Evolutionary conservation across 768 basidiomycete genomes (phyloP).

Genomic region (Mycena alexandri): DNA sequence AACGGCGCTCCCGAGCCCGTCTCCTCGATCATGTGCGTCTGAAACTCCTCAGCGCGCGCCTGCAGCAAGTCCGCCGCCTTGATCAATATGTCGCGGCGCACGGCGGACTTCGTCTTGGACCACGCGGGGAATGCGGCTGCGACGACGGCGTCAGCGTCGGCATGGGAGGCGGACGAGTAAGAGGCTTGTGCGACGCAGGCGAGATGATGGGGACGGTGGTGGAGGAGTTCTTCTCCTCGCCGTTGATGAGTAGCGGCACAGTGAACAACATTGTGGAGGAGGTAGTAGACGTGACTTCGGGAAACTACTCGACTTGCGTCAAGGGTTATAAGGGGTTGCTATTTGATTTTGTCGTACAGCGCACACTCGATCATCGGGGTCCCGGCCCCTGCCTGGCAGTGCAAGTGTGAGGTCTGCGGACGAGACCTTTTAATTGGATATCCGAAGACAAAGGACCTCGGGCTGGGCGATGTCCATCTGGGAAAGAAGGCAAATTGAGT

Average conservation of each 20-base stretch:
- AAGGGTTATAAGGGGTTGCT: too few species aligned
- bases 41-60: slow-evolving; percentile 15
- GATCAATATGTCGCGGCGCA: slow-evolving; percentile 32
- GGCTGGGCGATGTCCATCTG: too few species aligned
- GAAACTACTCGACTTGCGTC: too few species aligned
- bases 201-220: slow-evolving; percentile 34
- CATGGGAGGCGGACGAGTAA: slow-evolving; percentile 28
- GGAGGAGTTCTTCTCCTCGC: slow-evolving; percentile 16
- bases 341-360: too few species aligned
- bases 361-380: too few species aligned
- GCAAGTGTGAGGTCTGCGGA: too few species aligned
- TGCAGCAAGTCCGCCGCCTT: slow-evolving; percentile 37
- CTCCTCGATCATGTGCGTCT: slow-evolving; percentile 26
- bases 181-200: slow-evolving; percentile 21
- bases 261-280: slow-evolving; percentile 23
- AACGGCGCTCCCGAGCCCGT: slow-evolving; percentile 15
- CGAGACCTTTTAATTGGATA: too few species aligned
- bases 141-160: slow-evolving; percentile 28
- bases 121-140: slow-evolving; percentile 33
- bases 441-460: too few species aligned
- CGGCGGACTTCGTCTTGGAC: slow-evolving; percentile 32
- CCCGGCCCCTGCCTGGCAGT: too few species aligned
- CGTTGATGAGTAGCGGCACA: slow-evolving; percentile 35
- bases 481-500: too few species aligned
- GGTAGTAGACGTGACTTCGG: too few species aligned